phyloP scores from a whole-genome alignment of 768 basidiomycete species.

The Collybia sordida region DNA sequence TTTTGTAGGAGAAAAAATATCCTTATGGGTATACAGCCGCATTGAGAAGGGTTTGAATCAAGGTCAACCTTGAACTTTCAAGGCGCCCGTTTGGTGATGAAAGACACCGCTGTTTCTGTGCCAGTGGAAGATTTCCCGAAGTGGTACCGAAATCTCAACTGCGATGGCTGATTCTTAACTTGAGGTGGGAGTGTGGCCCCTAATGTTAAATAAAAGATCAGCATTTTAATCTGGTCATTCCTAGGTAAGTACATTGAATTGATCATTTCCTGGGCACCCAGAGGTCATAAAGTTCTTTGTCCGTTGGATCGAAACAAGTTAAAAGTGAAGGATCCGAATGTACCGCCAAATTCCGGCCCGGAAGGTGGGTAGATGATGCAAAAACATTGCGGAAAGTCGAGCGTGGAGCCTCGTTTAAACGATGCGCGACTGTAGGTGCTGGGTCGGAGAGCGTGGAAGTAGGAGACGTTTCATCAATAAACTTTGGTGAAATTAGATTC shows the following conservation, averaged over 20 bases:
- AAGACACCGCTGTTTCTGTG: neutral
- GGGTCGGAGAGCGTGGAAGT: slow-evolving; percentile 30
- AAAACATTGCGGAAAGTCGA: slow-evolving; percentile 28
- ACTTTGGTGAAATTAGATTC: neutral
- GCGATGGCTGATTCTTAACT: too few species aligned
- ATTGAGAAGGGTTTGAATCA: too few species aligned
- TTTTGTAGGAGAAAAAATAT: too few species aligned
- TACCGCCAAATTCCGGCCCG: slow-evolving; percentile 40
- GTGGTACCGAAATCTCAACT: too few species aligned
- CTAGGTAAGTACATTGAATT: neutral
- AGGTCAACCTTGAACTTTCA: too few species aligned
- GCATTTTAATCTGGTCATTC: too few species aligned
- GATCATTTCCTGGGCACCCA: slow-evolving; percentile 59
- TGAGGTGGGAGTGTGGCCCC: too few species aligned
- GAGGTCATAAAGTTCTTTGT: slow-evolving; percentile 75
- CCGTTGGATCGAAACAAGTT: slow-evolving; percentile 74
- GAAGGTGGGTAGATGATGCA: slow-evolving; percentile 23
- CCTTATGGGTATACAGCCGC: too few species aligned
- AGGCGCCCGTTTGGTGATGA: neutral
- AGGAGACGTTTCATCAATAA: neutral
- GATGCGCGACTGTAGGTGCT: neutral
- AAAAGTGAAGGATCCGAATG: slow-evolving; percentile 65
- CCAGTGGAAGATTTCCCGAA: neutral
- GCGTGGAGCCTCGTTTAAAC: slow-evolving; percentile 25
- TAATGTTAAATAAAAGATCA: too few species aligned